These are phyloP conservation scores for Candida verbasci DNA, from an alignment of 805 yeast species.

Conservation along the genomic window DNA sequence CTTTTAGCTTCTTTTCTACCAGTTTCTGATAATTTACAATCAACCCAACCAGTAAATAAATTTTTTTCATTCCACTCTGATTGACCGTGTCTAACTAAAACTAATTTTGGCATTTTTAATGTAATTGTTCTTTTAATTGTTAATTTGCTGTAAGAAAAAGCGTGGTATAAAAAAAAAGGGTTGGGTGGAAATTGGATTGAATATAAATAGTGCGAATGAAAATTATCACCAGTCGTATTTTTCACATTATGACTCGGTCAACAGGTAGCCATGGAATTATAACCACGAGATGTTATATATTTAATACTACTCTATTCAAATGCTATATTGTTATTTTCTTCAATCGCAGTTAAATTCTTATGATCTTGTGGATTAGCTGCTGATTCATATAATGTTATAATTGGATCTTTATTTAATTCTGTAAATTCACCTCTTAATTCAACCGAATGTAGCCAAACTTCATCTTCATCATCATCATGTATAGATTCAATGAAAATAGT, in stretches of 20 bases:
- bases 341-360: slow-evolving; percentile 20
- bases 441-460: slow-evolving; percentile 56
- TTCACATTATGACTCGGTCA: slow-evolving; percentile 1
- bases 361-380: slow-evolving; percentile 95
- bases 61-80: slow-evolving; percentile 98
- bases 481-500: slow-evolving; percentile 66
- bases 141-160: neutral
- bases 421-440: slow-evolving; percentile 76
- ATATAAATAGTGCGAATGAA: neutral
- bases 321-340: slow-evolving; percentile 4
- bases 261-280: slow-evolving; percentile 3
- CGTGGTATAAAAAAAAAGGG: neutral
- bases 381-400: slow-evolving; percentile 76
- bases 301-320: neutral
- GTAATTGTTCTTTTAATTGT: slow-evolving; percentile 1
- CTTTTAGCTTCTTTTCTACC: slow-evolving; percentile 89
- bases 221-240: slow-evolving; percentile 6
- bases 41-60: slow-evolving; percentile 99
- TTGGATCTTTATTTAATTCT: slow-evolving; percentile 60
- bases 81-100: slow-evolving; percentile 98
- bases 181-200: slow-evolving; percentile 2
- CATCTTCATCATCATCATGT: slow-evolving; percentile 47
- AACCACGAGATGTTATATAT: neutral
- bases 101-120: slow-evolving; percentile 53
- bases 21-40: slow-evolving; percentile 74